Base-by-base conservation (phyloP, 1,284 basidiomycete species). In the Moesziomyces globuligerus region DNA sequence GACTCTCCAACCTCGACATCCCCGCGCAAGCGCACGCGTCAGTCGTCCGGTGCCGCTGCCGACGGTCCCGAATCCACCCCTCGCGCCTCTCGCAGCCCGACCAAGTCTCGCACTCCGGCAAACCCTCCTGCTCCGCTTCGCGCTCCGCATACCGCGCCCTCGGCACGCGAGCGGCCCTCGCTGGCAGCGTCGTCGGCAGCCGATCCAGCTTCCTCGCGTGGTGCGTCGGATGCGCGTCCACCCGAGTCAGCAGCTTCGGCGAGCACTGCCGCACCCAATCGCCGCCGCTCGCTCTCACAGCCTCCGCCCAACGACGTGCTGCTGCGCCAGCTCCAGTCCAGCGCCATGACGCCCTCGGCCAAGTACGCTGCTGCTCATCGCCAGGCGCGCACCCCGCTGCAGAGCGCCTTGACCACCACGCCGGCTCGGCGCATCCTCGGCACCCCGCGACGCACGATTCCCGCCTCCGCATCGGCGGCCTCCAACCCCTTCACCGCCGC, bases 221-320 rank as follows among this genome's bases (percentile, higher is more conserved):
- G 32, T 5, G 32, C 6, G 5, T 34, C 28, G 25, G 39, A 37
- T 7, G 34, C n/a, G 18, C n/a, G 34, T 7, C 51, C 32, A 11
- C 10, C 55, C 43, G 43, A 18, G 13, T 39, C 38, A 7, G n/a
- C 26, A 23, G 43, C 44, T 8, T 20, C 44, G 40, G 26, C 29
- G 7, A n/a, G 21, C 4, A 26, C 41, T 8, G 54, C 20, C 20
- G 54, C 49, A 18, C 54, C 51, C 1, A 34, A 28, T 13, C 58
- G 66, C n/a, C 60, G 65, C 7, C 38, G 70, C 36, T 72, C 70
- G 3, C 55, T 65, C 6, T 72, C 70, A 7, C 70, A 72, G 28
- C 70, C 70, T 25, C 70, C 70, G 4, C 70, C 70, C 11, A 64
- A 59, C 40, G 59, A 72, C n/a, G 41, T 67, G 17, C 40, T 72